Base-by-base conservation (phyloP, 2,329 filamentous ascomycete species). In the Raffaelea arxii region DNA sequence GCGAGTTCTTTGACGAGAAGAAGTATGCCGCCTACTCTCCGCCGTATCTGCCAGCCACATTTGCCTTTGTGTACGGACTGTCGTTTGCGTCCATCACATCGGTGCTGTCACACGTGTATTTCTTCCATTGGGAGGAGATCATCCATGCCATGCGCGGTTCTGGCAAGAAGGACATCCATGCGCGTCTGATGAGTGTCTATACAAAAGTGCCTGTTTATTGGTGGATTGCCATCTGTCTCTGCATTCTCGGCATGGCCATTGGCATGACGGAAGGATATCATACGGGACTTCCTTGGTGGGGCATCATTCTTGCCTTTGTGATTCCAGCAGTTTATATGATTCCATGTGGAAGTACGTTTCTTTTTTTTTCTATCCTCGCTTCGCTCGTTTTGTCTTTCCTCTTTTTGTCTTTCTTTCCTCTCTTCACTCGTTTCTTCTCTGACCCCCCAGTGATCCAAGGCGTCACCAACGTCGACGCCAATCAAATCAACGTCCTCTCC, bases 61-160 rank as follows among this genome's bases (percentile, higher is more conserved):
- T 63, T 39, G 63, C 63, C 0, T 68, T 73, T 0, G 70, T 69
- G 0, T 77, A 75, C 49, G 72, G 74, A 2, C 63, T 76, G 2
- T 69, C 69, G 2, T 77, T 77, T 46, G 74, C 74, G 5, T 68
- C 70, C 12, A 66, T 76, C 23, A 66, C 69, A 7, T 43, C 42
- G n/a, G 60, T 62, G 19, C 46, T 62, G 18, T 56, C 58, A 9
- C 59, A 62, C 40, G 55, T 61, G 42, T 75, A 82, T 64, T 85
- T 86, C 63, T 75, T 90, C 56, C 83, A 86, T 57, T 84, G 81
- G 81, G 49, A 55, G 6, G 58, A 62, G 38, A 53, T 62, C n/a
- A 54, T 54, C 25, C 53, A 58, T 16, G 57, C 56, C 2, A 14
- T 62, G 6, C 53, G 53, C 16, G 59, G 59, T 3, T 51, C 58